Percentiles rank a stretch among this genome's conserved stretches.
Conservation (phyloP, 805 yeast species). For the Blastobotrys americana region DNA sequence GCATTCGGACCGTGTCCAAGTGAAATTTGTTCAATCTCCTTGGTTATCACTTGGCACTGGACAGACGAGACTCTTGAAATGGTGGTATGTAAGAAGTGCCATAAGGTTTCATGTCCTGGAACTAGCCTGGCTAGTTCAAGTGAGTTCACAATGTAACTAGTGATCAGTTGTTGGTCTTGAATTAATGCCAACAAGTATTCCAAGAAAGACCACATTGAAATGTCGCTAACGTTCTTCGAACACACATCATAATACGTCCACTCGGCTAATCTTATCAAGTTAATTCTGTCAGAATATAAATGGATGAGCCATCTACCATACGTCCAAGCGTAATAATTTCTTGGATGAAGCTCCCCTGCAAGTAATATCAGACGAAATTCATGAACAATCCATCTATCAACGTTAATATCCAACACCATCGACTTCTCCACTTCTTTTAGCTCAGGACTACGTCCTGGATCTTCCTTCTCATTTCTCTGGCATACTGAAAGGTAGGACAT, state of each 20-base stretch:
- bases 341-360: constrained; percentile 37
- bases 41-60: too few relatives aligned
- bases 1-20: background rate
- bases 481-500: background rate
- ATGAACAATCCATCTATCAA: background rate
- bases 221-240: constrained; percentile 24
- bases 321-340: constrained; percentile 45
- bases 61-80: background rate
- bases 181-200: constrained; percentile 8
- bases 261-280: constrained; percentile 15
- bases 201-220: constrained; percentile 30
- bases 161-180: background rate
- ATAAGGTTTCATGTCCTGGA: constrained; percentile 21
- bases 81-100: constrained; percentile 14
- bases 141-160: constrained; percentile 1
- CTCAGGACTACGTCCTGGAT: background rate
- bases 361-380: constrained; percentile 28
- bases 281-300: constrained; percentile 4
- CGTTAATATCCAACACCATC: constrained; percentile 1
- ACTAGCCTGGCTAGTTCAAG: constrained; percentile 4
- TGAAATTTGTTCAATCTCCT: too few relatives aligned
- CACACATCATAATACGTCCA: constrained; percentile 13
- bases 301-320: constrained; percentile 30
- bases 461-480: background rate
- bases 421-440: background rate